These are phyloP conservation scores for Monilinia fructigena DNA, from an alignment of 2,329 filamentous ascomycete species.

Conservation along the genomic window DNA sequence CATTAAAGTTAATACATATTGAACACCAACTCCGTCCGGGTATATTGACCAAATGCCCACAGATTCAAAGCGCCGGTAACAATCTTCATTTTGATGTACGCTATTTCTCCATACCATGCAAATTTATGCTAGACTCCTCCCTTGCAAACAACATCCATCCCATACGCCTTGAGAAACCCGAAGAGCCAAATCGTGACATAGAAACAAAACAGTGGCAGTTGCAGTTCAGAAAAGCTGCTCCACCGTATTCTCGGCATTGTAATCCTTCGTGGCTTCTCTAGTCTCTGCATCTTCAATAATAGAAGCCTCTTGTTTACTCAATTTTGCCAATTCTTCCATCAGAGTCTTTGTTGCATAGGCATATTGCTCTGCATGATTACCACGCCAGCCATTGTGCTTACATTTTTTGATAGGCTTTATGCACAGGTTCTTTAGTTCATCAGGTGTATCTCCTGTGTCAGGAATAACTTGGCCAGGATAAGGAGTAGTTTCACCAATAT, in stretches of 20 bases:
- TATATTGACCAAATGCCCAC: conserved; percentile 14
- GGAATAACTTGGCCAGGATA: conserved; percentile 29
- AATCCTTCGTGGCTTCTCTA: conserved; percentile 36
- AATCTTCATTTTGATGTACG: not conserved
- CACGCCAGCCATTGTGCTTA: conserved; percentile 34
- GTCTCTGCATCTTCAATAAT: conserved; percentile 38
- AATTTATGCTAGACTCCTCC: not conserved
- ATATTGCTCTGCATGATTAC: conserved; percentile 33
- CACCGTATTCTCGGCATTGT: conserved; percentile 35
- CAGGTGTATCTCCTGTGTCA: conserved; percentile 22
- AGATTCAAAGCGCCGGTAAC: not conserved
- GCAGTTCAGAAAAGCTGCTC: conserved; percentile 30
- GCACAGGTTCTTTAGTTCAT: conserved; percentile 35
- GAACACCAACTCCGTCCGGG: conserved; percentile 8
- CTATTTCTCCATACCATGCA: conserved; percentile 1
- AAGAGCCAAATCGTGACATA: not conserved
- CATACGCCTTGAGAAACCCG: not conserved
- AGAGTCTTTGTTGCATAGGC: conserved; percentile 25
- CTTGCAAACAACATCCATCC: not conserved
- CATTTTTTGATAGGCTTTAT: conserved; percentile 34
- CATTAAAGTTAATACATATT: not conserved
- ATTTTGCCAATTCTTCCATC: conserved; percentile 28
- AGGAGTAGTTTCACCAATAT: conserved; percentile 27
- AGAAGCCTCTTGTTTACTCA: conserved; percentile 29
- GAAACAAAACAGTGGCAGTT: not conserved